Percentiles rank a stretch among this genome's conserved stretches.
These are phyloP conservation scores for Globisporangium mamillatum DNA, from an alignment of 352 stramenopile genomes.

Conservation along the genomic window DNA sequence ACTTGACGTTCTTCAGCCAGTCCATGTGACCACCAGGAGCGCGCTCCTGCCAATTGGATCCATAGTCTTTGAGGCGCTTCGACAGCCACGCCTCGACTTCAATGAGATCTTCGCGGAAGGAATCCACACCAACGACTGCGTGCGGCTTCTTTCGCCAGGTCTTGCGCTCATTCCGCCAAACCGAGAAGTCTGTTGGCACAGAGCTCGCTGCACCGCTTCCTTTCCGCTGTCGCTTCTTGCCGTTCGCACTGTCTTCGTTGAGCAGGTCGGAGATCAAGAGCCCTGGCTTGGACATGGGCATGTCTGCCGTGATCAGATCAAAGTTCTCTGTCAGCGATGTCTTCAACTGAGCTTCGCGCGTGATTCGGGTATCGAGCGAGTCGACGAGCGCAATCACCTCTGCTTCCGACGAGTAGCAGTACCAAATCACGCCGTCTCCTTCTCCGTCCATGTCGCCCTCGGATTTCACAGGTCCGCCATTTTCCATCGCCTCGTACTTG, in stretches of 20 bases:
- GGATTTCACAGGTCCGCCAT: background rate
- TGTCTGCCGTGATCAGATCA: constrained; percentile 50
- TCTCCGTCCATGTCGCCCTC: constrained; percentile 4
- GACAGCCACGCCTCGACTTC: constrained; percentile 59
- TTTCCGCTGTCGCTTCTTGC: constrained; percentile 42
- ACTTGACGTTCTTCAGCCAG: constrained; percentile 54
- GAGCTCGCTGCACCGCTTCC: constrained; percentile 5
- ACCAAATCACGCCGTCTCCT: constrained; percentile 42
- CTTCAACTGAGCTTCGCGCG: constrained; percentile 47
- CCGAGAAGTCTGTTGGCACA: constrained; percentile 32
- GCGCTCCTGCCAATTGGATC: constrained; percentile 61
- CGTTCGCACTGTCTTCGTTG: constrained; percentile 47
- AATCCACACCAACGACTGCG: constrained; percentile 35
- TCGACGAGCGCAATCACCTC: constrained; percentile 62
- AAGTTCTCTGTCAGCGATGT: constrained; percentile 60
- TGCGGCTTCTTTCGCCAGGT: constrained; percentile 51
- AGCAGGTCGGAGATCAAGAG: constrained; percentile 73
- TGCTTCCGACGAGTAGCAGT: constrained; percentile 56
- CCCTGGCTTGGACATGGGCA: constrained; percentile 69
- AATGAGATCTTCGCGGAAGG: constrained; percentile 56
- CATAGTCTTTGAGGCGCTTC: constrained; percentile 57
- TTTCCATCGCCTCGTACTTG: constrained; percentile 37
- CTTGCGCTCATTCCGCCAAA: constrained; percentile 61
- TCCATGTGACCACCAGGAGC: constrained; percentile 26
- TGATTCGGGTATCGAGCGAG: constrained; percentile 47